phyloP scores from a whole-genome alignment of 129 eudicot genomes.

The Chrysanthemum lavandulifolium region DNA sequence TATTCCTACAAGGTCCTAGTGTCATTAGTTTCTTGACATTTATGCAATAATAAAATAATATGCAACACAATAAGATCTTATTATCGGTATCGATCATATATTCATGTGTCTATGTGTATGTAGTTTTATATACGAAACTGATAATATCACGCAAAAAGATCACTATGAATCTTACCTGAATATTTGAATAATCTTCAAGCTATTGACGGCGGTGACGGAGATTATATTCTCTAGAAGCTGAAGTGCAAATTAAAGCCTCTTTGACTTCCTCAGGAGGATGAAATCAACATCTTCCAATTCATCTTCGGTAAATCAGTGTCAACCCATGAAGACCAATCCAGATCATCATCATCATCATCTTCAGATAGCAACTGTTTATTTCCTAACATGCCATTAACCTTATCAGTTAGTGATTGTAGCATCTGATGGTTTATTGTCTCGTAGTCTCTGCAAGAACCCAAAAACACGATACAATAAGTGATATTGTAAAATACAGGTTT shows the following conservation, averaged over 20 bases:
- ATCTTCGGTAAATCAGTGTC: conserved; percentile 61
- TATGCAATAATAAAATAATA: neutral
- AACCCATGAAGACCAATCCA: conserved; percentile 64
- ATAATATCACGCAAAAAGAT: neutral
- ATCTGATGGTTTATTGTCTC: conserved; percentile 68
- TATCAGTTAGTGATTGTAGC: conserved; percentile 49
- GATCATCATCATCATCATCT: conserved; percentile 43
- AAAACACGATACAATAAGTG: neutral
- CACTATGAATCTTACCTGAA: conserved; percentile 16
- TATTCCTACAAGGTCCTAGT: conserved; percentile 25
- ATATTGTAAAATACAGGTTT: neutral
- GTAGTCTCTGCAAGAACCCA: conserved; percentile 52
- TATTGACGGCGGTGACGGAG: conserved; percentile 40
- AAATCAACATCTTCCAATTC: conserved; percentile 55
- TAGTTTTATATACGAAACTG: neutral
- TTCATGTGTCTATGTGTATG: neutral
- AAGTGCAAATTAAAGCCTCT: conserved; percentile 34
- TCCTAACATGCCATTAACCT: conserved; percentile 45
- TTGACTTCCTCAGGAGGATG: conserved; percentile 38
- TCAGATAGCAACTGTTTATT: conserved; percentile 24
- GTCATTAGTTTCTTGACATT: neutral
- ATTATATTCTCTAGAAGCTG: conserved; percentile 41
- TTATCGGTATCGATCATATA: too few species aligned
- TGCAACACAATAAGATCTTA: too few species aligned
- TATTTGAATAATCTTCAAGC: neutral